phyloP scores from a whole-genome alignment of 768 basidiomycete species.

The Mycena capillaripes region DNA sequence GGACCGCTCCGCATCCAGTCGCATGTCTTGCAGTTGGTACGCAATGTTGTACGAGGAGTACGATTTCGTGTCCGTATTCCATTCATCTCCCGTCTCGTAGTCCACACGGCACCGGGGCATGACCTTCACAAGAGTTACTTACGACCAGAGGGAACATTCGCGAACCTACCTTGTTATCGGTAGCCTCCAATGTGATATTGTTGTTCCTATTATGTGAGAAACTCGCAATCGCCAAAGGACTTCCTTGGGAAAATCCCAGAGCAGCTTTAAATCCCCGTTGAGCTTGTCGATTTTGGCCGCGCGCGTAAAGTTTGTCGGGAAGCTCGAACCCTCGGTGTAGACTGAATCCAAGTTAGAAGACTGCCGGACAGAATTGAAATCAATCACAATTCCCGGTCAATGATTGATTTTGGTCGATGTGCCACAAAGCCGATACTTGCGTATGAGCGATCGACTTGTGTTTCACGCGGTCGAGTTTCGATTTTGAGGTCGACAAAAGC shows the following conservation, averaged over 20 bases:
- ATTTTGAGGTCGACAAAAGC: conserved; percentile 15
- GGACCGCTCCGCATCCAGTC: neutral
- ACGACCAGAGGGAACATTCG: neutral
- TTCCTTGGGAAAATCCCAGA: neutral
- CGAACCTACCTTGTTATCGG: neutral
- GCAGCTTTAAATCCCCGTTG: neutral
- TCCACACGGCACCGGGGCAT: conserved; percentile 12
- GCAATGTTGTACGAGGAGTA: conserved; percentile 12
- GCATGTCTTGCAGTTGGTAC: neutral
- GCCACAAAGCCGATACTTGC: conserved; percentile 20
- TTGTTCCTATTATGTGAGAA: neutral
- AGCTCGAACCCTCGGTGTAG: neutral
- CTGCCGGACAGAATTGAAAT: neutral
- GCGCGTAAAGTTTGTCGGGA: neutral
- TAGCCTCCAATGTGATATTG: neutral
- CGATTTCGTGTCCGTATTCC: neutral
- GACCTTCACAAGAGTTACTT: neutral
- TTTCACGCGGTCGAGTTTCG: conserved; percentile 2
- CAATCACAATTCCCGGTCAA: neutral
- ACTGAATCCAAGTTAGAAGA: neutral
- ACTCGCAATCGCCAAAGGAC: neutral
- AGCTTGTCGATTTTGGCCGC: neutral
- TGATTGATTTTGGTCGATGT: conserved; percentile 11
- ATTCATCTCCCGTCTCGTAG: neutral
- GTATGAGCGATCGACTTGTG: conserved; percentile 16